Conservation (phyloP, 371 early-diverging fungal genomes). For the Zopfochytrium polystomum region DNA sequence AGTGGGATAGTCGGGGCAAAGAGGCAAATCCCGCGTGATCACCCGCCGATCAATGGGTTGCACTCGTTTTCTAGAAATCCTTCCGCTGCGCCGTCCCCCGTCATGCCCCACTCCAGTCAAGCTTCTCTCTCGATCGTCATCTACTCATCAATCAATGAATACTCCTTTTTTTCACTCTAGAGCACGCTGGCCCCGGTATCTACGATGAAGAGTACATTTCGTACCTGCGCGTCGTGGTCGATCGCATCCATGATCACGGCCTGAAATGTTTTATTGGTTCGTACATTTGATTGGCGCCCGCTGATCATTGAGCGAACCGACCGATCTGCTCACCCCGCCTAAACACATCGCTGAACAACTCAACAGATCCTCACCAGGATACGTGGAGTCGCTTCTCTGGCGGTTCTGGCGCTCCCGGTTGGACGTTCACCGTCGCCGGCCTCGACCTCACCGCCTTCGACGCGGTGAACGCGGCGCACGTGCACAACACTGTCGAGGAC, state of each 20-base stretch:
- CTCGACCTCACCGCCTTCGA: conserved; percentile 63
- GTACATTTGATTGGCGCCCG: background rate
- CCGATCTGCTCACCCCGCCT: background rate
- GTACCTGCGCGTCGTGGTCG: conserved; percentile 65
- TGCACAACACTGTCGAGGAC: conserved; percentile 57
- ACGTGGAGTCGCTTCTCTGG: conserved; percentile 56
- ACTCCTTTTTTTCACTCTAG: too few species aligned
- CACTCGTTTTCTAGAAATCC: too few species aligned
- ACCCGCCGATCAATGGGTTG: too few species aligned
- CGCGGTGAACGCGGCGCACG: conserved; percentile 71
- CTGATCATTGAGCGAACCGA: too few species aligned
- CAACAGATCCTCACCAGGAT: conserved; percentile 47
- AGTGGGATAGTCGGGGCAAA: too few species aligned
- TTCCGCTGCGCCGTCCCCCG: too few species aligned
- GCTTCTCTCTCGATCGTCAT: too few species aligned
- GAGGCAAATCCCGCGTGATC: too few species aligned
- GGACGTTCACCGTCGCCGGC: conserved; percentile 80
- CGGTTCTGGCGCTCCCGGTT: conserved; percentile 81
- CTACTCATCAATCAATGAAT: too few species aligned
- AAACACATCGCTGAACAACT: background rate
- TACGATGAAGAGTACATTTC: conserved; percentile 82
- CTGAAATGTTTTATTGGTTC: conserved; percentile 75
- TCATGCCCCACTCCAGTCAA: too few species aligned
- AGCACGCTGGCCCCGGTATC: conserved; percentile 59
- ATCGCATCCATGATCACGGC: conserved; percentile 62